These are phyloP conservation scores for Leccinum olivaceopallidum DNA, from an alignment of 768 basidiomycete species.

Conservation along the genomic window DNA sequence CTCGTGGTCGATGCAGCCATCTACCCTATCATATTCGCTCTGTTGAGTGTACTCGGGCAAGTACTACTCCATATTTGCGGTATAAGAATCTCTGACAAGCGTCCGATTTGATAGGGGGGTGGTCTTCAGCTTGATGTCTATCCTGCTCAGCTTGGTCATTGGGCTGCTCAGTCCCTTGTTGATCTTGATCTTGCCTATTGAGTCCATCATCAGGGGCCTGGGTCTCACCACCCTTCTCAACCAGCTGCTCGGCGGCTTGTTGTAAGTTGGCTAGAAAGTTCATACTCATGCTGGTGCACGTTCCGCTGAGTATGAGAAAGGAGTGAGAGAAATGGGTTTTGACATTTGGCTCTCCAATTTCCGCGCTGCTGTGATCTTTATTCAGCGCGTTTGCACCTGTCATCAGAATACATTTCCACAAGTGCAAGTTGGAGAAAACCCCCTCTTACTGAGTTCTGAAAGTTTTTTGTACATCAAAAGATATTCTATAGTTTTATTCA, in stretches of 20 bases:
- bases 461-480: neutral
- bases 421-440: neutral
- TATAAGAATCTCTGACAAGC: neutral
- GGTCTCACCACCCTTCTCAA: conserved; percentile 4
- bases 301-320: neutral
- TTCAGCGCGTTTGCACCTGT: neutral
- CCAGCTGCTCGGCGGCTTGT: conserved; percentile 3
- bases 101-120: neutral
- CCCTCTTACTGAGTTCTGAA: neutral
- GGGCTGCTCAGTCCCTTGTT: conserved; percentile 9
- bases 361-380: neutral
- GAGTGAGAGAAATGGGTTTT: neutral
- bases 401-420: neutral
- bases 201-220: conserved; percentile 8
- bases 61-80: neutral
- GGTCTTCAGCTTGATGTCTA: conserved; percentile 6
- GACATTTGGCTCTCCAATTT: neutral
- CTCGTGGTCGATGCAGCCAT: conserved; percentile 8
- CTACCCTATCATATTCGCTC: neutral
- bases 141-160: conserved; percentile 6
- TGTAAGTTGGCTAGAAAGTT: conserved; percentile 1
- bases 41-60: conserved; percentile 7
- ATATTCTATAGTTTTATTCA: neutral
- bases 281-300: neutral
- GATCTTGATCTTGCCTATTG: conserved; percentile 6